Conservation (phyloP, 495 filamentous ascomycete genomes). For the Daldinia decipiens region DNA sequence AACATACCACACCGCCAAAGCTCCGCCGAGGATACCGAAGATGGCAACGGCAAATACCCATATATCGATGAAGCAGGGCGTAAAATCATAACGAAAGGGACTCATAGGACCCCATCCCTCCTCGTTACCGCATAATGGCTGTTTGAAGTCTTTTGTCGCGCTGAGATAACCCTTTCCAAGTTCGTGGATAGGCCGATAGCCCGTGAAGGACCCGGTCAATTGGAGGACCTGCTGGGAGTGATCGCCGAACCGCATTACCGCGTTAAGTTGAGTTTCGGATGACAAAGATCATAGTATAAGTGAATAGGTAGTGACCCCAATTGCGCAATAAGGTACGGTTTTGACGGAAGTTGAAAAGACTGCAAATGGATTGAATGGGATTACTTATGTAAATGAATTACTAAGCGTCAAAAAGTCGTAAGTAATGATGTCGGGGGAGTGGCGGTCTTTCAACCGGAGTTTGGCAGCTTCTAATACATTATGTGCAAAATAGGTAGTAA, state of each 20-base stretch:
- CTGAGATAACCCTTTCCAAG: slow-evolving; percentile 60
- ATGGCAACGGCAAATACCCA: slow-evolving; percentile 79
- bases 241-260: slow-evolving; percentile 49
- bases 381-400: slow-evolving; percentile 12
- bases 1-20: slow-evolving; percentile 77
- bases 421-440: slow-evolving; percentile 36
- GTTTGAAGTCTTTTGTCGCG: slow-evolving; percentile 54
- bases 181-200: slow-evolving; percentile 54
- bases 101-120: slow-evolving; percentile 98
- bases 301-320: slow-evolving; percentile 21
- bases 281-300: slow-evolving; percentile 46
- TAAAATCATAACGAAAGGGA: slow-evolving; percentile 85
- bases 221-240: slow-evolving; percentile 57
- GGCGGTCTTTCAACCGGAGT: slow-evolving; percentile 26
- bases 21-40: slow-evolving; percentile 79
- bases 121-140: slow-evolving; percentile 82
- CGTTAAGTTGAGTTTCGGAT: slow-evolving; percentile 35
- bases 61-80: slow-evolving; percentile 94
- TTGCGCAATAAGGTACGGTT: slow-evolving; percentile 42
- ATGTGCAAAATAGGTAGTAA: slow-evolving; percentile 6
- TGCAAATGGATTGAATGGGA: slow-evolving; percentile 1
- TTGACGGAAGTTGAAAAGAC: slow-evolving; percentile 44
- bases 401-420: slow-evolving; percentile 12
- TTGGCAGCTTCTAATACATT: slow-evolving; percentile 28
- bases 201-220: slow-evolving; percentile 64